Evolutionary conservation across 1,284 basidiomycete genomes (phyloP).

Genomic region (Papiliotrema nemorosa): DNA sequence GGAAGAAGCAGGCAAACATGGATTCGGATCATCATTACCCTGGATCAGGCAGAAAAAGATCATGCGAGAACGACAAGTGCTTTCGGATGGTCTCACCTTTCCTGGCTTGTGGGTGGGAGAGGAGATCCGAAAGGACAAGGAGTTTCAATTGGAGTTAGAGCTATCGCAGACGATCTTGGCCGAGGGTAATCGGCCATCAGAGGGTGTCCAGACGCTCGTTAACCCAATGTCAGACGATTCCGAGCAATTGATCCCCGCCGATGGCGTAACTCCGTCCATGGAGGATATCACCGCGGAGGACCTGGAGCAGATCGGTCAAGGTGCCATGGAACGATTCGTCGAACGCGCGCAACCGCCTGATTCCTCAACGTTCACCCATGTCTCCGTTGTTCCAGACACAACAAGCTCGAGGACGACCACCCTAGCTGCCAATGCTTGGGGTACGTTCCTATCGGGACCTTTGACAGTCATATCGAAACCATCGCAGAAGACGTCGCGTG

Average conservation of each 20-base stretch:
- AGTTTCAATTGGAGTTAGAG: slow-evolving; percentile 35
- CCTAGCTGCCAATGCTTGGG: slow-evolving; percentile 57
- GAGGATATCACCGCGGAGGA: not conserved
- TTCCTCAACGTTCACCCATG: not conserved
- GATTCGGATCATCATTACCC: slow-evolving; percentile 33
- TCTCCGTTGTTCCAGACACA: not conserved
- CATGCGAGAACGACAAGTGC: slow-evolving; percentile 18
- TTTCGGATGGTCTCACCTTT: slow-evolving; percentile 34
- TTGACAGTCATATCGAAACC: slow-evolving; percentile 95
- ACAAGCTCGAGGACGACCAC: not conserved
- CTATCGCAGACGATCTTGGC: slow-evolving; percentile 16
- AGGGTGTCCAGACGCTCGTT: not conserved
- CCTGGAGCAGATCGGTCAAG: not conserved
- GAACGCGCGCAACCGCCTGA: not conserved
- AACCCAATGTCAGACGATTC: not conserved
- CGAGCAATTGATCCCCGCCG: not conserved
- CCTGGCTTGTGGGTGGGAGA: slow-evolving; percentile 38
- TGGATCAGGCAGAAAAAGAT: slow-evolving; percentile 17
- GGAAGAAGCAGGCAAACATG: slow-evolving; percentile 21
- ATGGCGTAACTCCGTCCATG: not conserved
- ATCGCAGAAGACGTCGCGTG: slow-evolving; percentile 94
- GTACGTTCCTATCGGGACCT: slow-evolving; percentile 83
- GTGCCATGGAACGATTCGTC: too few species aligned
- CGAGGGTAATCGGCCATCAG: slow-evolving; percentile 7
- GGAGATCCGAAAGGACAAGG: slow-evolving; percentile 31